Evolutionary conservation across 2,329 filamentous ascomycete species (phyloP).

Genomic region (Phaeosphaeria sp.): DNA sequence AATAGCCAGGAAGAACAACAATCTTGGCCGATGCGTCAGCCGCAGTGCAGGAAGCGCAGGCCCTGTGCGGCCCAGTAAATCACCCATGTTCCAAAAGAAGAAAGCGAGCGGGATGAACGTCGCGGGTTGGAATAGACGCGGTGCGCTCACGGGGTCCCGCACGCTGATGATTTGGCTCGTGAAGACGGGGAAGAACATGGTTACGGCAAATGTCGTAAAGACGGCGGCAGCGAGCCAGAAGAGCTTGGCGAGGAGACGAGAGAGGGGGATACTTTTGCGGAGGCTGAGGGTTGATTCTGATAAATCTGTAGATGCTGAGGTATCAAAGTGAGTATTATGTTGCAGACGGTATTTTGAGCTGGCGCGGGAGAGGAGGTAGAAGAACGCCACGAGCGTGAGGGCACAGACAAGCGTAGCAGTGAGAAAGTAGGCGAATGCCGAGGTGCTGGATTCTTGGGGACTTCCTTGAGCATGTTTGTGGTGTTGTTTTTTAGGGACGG

Average conservation of each 20-base stretch:
- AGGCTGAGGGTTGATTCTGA: constrained; percentile 19
- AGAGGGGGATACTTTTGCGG: constrained; percentile 64
- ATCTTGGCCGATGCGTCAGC: constrained; percentile 66
- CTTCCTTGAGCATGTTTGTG: constrained; percentile 29
- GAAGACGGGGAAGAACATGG: constrained; percentile 96
- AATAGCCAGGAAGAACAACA: constrained; percentile 72
- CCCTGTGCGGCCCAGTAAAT: constrained; percentile 76
- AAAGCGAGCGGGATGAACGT: constrained; percentile 91
- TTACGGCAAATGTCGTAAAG: constrained; percentile 79
- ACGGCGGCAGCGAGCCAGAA: constrained; percentile 79
- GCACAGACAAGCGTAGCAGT: constrained; percentile 81
- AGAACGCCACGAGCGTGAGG: constrained; percentile 73
- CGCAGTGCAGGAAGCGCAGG: constrained; percentile 64
- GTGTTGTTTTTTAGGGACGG: constrained; percentile 59
- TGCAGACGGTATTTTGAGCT: constrained; percentile 33
- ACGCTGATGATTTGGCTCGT: constrained; percentile 63
- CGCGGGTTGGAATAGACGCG: constrained; percentile 70
- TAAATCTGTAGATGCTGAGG: constrained; percentile 24
- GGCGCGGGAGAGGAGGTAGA: constrained; percentile 70
- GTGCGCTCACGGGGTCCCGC: constrained; percentile 51
- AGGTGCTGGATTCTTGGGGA: constrained; percentile 61
- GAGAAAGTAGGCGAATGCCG: constrained; percentile 89
- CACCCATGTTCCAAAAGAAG: constrained; percentile 91
- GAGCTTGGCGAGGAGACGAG: constrained; percentile 75
- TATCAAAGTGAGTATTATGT: constrained; percentile 7